Evolutionary conservation across 1,139 yeast genomes (phyloP), one percentile per base, ranked within the genome.

Genomic region (Sugiyamaella grinbergsii): DNA sequence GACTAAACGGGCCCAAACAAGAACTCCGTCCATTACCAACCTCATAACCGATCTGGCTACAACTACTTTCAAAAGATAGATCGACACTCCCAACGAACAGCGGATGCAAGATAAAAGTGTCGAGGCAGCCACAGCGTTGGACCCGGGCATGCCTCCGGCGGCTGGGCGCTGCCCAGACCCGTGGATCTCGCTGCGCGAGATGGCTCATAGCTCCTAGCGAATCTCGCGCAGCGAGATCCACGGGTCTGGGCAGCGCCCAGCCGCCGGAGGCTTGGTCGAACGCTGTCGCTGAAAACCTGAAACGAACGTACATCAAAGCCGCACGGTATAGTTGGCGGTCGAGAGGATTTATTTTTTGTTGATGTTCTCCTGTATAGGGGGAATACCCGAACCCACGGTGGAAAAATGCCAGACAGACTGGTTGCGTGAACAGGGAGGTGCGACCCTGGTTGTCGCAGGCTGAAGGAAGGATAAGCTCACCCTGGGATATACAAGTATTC

Each of bases 141-240:
- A 36, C 24, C 11, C 23, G 15, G 19, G 5, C 3, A 19, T 22
- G 42, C 42, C 42, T 38, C 42, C 29, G 42, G 42, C 42, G 42
- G 42, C 42, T 38, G 42, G 42, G 42, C 20, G 22, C 38, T 16
- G 22, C 38, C 38, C 38, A 34, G 38, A 18, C 38, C 38, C 38
- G 19, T 13, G 15, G 38, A 5, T 19, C 20, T 20, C 19, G 18
- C 23, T 19, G 20, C 38, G 18, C 38, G 19, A 10, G 18, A 18
- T 13, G 22, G 13, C 8, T 10, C 5, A 16, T 7, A 2, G 2
- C 22, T 16, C 20, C 4, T 7, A 15, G 23, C 18, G 11, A 23
- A 19, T 6, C 38, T 23, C 23, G 38, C 38, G 38, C 15, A 34
- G 38, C 38, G 38, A n/a, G 20, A 19, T 13, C 28, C n/a, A 20